phyloP scores from a whole-genome alignment of 2,329 filamentous ascomycete genomes.

The Basipetospora chlamydospora region DNA sequence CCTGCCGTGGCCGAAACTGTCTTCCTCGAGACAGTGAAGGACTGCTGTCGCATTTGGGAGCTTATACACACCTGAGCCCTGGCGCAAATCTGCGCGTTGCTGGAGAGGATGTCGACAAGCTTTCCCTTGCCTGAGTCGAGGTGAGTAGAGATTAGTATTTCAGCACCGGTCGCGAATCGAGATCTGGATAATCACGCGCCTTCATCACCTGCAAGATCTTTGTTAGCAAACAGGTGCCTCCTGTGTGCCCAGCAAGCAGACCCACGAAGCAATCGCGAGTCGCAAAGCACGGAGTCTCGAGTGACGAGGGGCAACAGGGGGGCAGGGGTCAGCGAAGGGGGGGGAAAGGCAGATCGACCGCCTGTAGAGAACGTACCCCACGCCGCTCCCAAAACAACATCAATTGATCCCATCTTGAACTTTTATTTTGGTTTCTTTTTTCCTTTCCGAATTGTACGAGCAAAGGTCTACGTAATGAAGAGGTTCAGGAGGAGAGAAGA shows the following conservation, averaged over 20 bases:
- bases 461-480: too few relatives aligned
- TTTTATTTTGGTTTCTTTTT: too few relatives aligned
- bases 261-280: too few relatives aligned
- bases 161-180: not conserved
- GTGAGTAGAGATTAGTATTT: not conserved
- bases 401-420: slow-evolving; percentile 5
- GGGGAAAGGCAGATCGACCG: not conserved
- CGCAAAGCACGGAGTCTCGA: too few relatives aligned
- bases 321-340: not conserved
- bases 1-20: too few relatives aligned
- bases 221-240: not conserved
- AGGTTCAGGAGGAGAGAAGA: too few relatives aligned
- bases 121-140: slow-evolving; percentile 5
- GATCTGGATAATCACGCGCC: not conserved
- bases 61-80: slow-evolving; percentile 4
- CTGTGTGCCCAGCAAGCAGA: not conserved
- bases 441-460: too few relatives aligned
- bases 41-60: not conserved
- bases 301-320: not conserved
- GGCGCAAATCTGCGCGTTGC: slow-evolving; percentile 5
- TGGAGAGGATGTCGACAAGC: slow-evolving; percentile 5
- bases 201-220: slow-evolving; percentile 4
- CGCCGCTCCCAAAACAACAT: slow-evolving; percentile 4
- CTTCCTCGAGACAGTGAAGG: not conserved
- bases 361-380: slow-evolving; percentile 2